A percentile compares a stretch with the other conserved stretches of the same genome.
Conservation (phyloP, 2,329 filamentous ascomycete genomes). For the Laburnicola sp. region DNA sequence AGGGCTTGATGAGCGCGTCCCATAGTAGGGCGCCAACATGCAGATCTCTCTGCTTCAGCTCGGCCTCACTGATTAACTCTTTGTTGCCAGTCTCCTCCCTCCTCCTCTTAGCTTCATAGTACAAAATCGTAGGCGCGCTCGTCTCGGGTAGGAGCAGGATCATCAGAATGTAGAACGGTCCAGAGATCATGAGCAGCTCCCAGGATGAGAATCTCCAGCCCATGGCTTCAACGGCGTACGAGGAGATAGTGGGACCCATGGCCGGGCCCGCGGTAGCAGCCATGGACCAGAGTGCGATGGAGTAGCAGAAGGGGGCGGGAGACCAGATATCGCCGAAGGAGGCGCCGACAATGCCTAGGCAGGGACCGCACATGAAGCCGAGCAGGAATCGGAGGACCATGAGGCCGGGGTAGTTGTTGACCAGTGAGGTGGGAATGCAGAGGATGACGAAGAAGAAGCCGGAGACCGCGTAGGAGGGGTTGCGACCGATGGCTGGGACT, state of each 20-base stretch:
- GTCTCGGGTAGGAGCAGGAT: constrained; percentile 84
- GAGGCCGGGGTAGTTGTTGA: constrained; percentile 63
- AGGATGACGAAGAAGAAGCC: constrained; percentile 70
- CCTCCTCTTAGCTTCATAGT: constrained; percentile 69
- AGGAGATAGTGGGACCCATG: constrained; percentile 64
- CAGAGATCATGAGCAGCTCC: constrained; percentile 78
- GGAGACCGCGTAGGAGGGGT: constrained; percentile 67
- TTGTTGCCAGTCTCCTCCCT: constrained; percentile 67
- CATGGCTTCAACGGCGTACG: constrained; percentile 68
- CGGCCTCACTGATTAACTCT: constrained; percentile 74
- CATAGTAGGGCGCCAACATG: constrained; percentile 45
- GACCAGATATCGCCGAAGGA: constrained; percentile 42
- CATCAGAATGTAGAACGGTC: constrained; percentile 71
- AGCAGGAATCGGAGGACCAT: constrained; percentile 54
- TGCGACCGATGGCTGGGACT: constrained; percentile 66
- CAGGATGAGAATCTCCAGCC: constrained; percentile 85
- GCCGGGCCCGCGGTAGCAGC: constrained; percentile 63
- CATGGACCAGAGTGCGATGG: constrained; percentile 47
- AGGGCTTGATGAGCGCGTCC: constrained; percentile 68
- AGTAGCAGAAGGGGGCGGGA: constrained; percentile 47
- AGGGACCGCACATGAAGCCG: constrained; percentile 42
- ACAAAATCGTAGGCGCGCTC: constrained; percentile 65
- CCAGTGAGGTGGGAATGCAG: constrained; percentile 65
- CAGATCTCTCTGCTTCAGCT: constrained; percentile 63
- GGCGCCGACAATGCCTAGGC: constrained; percentile 42